Conservation (phyloP, 2,329 filamentous ascomycete species). For the Verticillium albo-atrum region DNA sequence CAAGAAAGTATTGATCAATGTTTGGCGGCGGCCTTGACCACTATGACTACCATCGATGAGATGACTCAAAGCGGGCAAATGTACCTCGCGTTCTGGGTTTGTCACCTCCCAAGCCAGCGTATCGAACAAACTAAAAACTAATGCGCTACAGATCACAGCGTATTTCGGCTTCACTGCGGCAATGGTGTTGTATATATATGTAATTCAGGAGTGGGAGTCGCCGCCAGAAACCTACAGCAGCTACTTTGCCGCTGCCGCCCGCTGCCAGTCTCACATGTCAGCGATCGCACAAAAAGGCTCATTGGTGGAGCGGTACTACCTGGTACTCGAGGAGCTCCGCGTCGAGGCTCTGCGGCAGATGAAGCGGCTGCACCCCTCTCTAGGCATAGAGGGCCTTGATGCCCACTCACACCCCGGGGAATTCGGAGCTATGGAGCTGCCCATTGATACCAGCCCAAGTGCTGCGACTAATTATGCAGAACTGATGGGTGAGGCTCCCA, state of each 20-base stretch:
- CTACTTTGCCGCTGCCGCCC: slow-evolving; percentile 29
- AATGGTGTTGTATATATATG: slow-evolving; percentile 38
- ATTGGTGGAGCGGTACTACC: slow-evolving; percentile 33
- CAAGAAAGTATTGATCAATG: slow-evolving; percentile 21
- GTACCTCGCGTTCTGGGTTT: slow-evolving; percentile 36
- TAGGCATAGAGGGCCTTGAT: neutral
- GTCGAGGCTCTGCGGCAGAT: slow-evolving; percentile 10
- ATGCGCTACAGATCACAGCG: slow-evolving; percentile 24
- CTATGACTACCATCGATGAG: slow-evolving; percentile 31
- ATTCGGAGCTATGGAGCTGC: neutral
- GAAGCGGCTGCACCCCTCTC: neutral
- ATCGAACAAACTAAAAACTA: neutral
- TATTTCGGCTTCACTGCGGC: slow-evolving; percentile 41
- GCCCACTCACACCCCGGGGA: neutral
- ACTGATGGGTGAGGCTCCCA: neutral
- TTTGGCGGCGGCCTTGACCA: slow-evolving; percentile 33
- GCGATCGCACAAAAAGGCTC: slow-evolving; percentile 31
- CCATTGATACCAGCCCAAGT: neutral
- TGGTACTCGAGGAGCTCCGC: slow-evolving; percentile 31
- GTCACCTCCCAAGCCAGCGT: neutral
- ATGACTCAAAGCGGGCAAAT: slow-evolving; percentile 28
- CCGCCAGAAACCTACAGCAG: slow-evolving; percentile 19
- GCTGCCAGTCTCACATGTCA: slow-evolving; percentile 34
- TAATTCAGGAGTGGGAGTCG: slow-evolving; percentile 29
- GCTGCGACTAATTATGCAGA: neutral